Conservation (phyloP, 2,329 filamentous ascomycete genomes). For the Calonectria pseudoturangicola region DNA sequence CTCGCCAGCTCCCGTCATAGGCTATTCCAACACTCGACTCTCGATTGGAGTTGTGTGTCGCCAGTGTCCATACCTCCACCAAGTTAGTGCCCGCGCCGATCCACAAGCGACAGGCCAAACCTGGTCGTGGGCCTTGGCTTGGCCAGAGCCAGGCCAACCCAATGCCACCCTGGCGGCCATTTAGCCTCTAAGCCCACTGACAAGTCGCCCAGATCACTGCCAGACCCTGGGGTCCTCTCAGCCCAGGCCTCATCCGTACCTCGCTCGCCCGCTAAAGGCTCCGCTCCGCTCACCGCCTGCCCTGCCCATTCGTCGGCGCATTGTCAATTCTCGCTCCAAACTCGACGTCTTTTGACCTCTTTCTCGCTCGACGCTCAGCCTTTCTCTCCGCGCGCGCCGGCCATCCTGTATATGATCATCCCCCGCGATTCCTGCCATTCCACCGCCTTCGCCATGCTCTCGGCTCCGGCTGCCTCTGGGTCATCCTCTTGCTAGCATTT, state of each 20-base stretch:
- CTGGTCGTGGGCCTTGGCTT: constrained; percentile 26
- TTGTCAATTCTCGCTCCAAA: constrained; percentile 38
- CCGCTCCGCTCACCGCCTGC: constrained; percentile 55
- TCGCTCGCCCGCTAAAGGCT: constrained; percentile 29
- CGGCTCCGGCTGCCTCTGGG: constrained; percentile 46
- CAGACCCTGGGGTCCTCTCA: constrained; percentile 29
- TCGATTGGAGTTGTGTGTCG: constrained; percentile 26
- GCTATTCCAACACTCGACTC: constrained; percentile 7
- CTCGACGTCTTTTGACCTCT: constrained; percentile 33
- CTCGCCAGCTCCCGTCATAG: background rate
- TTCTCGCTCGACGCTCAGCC: constrained; percentile 44
- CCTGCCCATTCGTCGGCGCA: constrained; percentile 50
- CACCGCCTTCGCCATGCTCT: constrained; percentile 53
- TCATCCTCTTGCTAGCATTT: constrained; percentile 53
- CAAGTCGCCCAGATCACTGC: constrained; percentile 26
- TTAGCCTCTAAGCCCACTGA: constrained; percentile 30
- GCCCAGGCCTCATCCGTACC: constrained; percentile 28
- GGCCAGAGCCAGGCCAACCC: constrained; percentile 31
- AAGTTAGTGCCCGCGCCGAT: constrained; percentile 39
- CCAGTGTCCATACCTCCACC: constrained; percentile 22
- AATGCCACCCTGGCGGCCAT: constrained; percentile 26
- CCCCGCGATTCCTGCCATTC: constrained; percentile 42
- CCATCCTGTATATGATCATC: constrained; percentile 50
- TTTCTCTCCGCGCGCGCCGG: constrained; percentile 51
- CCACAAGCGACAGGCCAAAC: constrained; percentile 25